These are phyloP conservation scores for Alopecurus myosuroides DNA, from an alignment of 176 grass and related monocot species.

Conservation along the genomic window DNA sequence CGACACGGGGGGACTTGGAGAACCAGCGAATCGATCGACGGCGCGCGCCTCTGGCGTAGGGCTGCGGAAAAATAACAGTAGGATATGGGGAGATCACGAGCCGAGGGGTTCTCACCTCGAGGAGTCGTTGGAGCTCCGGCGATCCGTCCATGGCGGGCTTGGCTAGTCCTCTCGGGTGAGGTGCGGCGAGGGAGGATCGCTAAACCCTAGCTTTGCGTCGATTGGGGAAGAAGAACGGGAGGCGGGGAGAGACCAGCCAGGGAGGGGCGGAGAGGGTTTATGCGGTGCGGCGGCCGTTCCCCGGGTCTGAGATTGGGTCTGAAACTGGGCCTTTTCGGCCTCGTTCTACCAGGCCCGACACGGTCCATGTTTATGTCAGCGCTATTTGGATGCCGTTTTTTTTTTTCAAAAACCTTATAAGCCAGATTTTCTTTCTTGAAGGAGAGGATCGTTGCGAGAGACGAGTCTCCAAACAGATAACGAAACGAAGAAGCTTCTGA, in stretches of 20 bases:
- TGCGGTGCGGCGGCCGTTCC: background rate
- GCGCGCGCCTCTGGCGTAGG: background rate
- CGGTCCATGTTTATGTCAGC: background rate
- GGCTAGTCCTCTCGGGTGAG: background rate
- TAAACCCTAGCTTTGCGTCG: background rate
- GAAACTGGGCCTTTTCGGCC: background rate
- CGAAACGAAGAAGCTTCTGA: no score
- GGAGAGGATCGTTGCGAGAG: no score
- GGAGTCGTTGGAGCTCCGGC: background rate
- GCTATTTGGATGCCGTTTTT: no score
- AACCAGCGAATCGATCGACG: background rate
- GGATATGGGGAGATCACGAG: background rate
- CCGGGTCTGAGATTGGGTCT: background rate
- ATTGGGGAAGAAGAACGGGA: background rate
- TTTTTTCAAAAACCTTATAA: no score
- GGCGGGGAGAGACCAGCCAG: no score
- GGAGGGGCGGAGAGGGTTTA: background rate
- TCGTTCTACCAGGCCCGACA: background rate
- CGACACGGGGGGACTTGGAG: background rate
- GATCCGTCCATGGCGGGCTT: background rate
- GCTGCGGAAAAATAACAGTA: background rate
- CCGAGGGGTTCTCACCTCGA: background rate
- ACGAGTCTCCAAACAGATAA: no score
- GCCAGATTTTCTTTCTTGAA: no score
- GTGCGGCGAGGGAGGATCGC: background rate